Evolutionary conservation across 2,329 filamentous ascomycete genomes (phyloP).

Genomic region (Diaporthe batatas): DNA sequence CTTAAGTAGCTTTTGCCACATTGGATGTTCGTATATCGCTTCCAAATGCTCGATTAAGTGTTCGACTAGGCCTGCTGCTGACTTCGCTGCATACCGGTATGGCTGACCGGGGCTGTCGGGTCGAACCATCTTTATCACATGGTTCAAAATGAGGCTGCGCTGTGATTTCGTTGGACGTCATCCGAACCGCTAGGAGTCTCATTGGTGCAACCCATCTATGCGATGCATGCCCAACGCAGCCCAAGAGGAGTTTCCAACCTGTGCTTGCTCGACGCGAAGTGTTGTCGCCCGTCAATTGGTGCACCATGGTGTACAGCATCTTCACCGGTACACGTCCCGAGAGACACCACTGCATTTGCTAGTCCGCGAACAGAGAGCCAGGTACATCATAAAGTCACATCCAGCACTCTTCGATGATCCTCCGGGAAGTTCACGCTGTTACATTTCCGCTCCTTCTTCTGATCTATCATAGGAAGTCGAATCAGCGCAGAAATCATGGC

Average conservation of each 20-base stretch:
- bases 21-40: too few species aligned
- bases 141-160: background rate
- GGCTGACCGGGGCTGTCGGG: background rate
- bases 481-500: conserved; percentile 51
- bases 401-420: background rate
- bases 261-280: background rate
- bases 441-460: background rate
- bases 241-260: background rate
- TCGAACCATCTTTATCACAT: background rate
- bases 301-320: background rate
- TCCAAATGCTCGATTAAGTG: background rate
- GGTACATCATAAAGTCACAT: background rate
- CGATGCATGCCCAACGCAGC: conserved; percentile 8
- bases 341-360: background rate
- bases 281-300: conserved; percentile 1
- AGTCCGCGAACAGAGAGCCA: background rate
- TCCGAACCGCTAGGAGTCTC: background rate
- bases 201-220: conserved; percentile 4
- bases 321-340: background rate
- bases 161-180: background rate
- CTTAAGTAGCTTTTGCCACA: too few species aligned
- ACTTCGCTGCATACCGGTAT: background rate
- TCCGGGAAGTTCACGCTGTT: background rate
- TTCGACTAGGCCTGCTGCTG: background rate
- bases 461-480: background rate